Base-by-base conservation (phyloP, 768 basidiomycete genomes). In the Termitomyces eurrhizus region DNA sequence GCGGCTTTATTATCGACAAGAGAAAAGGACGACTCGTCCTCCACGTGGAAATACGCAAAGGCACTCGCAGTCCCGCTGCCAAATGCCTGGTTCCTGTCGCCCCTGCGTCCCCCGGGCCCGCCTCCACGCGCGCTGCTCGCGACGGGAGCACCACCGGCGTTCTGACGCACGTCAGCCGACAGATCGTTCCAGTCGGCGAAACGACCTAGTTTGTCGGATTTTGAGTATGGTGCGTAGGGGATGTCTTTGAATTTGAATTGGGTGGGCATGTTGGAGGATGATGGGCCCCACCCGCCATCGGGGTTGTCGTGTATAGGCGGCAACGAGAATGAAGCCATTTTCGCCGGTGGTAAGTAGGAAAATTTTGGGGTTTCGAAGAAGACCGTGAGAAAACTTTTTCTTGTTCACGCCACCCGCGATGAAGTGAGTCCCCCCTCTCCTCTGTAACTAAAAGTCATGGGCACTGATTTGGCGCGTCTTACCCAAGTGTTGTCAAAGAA, bases 211-310 rank as follows among this genome's bases (percentile, higher is more conserved):
- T 98, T 98, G 81, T 99, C 97, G 41, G 93, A 88, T 85, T 99
- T 99, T 76, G 94, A 94, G 82, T 93, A 98, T 5, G 95, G 95
- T 0, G 96, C 95, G 71, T 98, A 99, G 50, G 97, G 97, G 62
- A 98, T 97, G 68, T 98, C 97, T 75, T 93, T 94, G 83, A 97
- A 97, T 76, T 95, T 95, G 78, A 96, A 98, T 64, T 93, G 88
- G 49, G 89, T 81, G 1, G 96, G 95, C 24, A 95, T 78, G 73
- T 91, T 89, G 2, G 78, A 81, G 0, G 88, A 83, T 4, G 89
- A 85, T 7, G 94, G 92, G 1, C 93, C 93, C 95, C 95, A 98
- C 57, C 92, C 91, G 37, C 92, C 93, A 67, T 95, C 94, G 42
- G 89, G 88, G 75, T 93, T 95, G 73, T 96, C 94, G 74, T 92